phyloP scores from a whole-genome alignment of 257 asterid species.

The Eucommia ulmoides region DNA sequence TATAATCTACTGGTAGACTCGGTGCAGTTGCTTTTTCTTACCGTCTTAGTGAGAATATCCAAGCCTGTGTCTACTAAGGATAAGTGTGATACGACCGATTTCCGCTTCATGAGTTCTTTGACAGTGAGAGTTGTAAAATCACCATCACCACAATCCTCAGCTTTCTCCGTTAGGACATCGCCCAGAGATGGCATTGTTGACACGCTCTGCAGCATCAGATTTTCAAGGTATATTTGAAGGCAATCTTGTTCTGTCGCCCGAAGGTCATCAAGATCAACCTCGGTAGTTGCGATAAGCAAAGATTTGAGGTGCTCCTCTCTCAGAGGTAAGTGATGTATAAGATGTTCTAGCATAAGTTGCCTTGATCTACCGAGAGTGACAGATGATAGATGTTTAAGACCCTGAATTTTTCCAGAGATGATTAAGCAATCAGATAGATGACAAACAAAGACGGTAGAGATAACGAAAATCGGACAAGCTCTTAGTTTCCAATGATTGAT shows the following conservation, averaged over 20 bases:
- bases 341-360: slow-evolving; percentile 31
- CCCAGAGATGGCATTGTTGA: slow-evolving; percentile 11
- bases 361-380: slow-evolving; percentile 32
- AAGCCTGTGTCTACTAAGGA: slow-evolving; percentile 37
- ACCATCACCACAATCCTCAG: slow-evolving; percentile 14
- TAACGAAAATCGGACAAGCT: too few relatives aligned
- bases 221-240: slow-evolving; percentile 26
- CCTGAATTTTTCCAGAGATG: slow-evolving; percentile 24
- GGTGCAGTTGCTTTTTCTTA: slow-evolving; percentile 15
- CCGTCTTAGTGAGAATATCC: slow-evolving; percentile 28
- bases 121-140: slow-evolving; percentile 27
- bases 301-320: slow-evolving; percentile 60
- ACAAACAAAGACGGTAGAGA: background rate
- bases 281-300: slow-evolving; percentile 32
- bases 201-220: slow-evolving; percentile 13
- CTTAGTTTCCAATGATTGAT: too few relatives aligned
- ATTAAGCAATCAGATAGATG: background rate
- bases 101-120: slow-evolving; percentile 40
- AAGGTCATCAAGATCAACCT: slow-evolving; percentile 40
- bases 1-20: slow-evolving; percentile 18
- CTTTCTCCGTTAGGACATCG: slow-evolving; percentile 11
- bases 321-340: slow-evolving; percentile 44
- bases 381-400: slow-evolving; percentile 40
- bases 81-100: slow-evolving; percentile 24
- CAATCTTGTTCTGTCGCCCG: slow-evolving; percentile 19